Evolutionary conservation across 2,329 filamentous ascomycete genomes (phyloP).

Genomic region (Colletotrichum cuscutae): DNA sequence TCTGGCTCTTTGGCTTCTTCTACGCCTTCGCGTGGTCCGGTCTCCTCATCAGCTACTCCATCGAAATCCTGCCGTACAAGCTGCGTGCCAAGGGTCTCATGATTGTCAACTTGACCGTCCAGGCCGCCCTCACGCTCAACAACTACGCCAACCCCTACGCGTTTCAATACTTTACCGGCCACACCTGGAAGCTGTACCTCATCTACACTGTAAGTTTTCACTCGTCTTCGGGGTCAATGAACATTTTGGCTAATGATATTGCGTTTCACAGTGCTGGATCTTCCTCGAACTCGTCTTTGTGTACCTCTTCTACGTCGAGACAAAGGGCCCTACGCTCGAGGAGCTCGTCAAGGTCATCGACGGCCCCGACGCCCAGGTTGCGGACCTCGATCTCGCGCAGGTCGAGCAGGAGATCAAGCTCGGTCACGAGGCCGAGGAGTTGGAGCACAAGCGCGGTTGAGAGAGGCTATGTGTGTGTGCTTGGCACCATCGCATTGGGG

Average conservation of each 20-base stretch:
- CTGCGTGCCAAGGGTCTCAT: constrained; percentile 63
- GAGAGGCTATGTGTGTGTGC: background rate
- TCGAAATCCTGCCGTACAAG: constrained; percentile 62
- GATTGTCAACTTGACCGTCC: constrained; percentile 67
- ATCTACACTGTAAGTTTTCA: constrained; percentile 60
- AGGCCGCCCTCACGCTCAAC: constrained; percentile 65
- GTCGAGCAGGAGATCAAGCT: constrained; percentile 53
- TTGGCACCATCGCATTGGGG: background rate
- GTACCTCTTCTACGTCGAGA: constrained; percentile 69
- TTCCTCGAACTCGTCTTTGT: constrained; percentile 64
- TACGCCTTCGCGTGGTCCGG: constrained; percentile 68
- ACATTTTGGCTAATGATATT: background rate
- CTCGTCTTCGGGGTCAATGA: too few relatives aligned
- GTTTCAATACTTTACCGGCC: constrained; percentile 55
- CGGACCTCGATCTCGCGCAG: constrained; percentile 55
- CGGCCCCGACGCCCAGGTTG: constrained; percentile 64
- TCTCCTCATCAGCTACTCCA: constrained; percentile 63
- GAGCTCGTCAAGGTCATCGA: constrained; percentile 76
- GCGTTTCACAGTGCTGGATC: constrained; percentile 54
- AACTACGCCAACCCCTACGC: constrained; percentile 65
- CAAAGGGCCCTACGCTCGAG: constrained; percentile 72
- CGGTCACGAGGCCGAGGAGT: constrained; percentile 30
- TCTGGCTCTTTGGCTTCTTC: constrained; percentile 52
- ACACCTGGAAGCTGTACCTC: constrained; percentile 65
- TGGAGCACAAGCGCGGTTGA: constrained; percentile 32